Base-by-base conservation (phyloP, 202 grass and related monocot genomes). In the Saccharum hybrid region DNA sequence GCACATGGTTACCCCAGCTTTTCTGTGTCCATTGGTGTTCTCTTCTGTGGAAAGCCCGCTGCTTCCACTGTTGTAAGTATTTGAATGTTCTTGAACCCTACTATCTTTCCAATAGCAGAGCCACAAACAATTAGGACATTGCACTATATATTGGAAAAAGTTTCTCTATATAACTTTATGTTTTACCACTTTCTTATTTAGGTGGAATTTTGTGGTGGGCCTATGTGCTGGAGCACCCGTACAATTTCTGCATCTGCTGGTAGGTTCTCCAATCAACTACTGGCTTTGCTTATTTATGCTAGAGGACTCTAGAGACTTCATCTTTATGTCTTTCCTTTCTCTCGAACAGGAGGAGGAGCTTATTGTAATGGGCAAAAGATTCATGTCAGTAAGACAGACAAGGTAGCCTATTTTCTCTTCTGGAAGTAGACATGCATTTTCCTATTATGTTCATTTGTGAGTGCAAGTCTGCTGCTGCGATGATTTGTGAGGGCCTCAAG, bases 281-380 rank as follows among this genome's bases (percentile, higher is more conserved):
- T n/a, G n/a, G n/a, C n/a, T n/a, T n/a, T n/a, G n/a, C n/a, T n/a
- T n/a, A n/a, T n/a, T n/a, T n/a, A n/a, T 70, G 6, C 21, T 66
- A 54, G 28, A 81, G 57, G 57, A 76, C 10, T 73, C 16, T 14
- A 15, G 8, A 54, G 2, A 68, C 19, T 34, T 51, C 15, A 49
- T 65, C 57, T 76, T 76, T 66, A 83, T 75, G 23, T 34, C n/a
- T 83, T 42, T 84, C 13, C 13, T 83, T 83, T 76, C 19, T 88
- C 18, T 84, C 77, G 57, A 82, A 84, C 62, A 98, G 96, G 96
- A 57, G 88, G 91, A 21, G 96, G 96, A 82, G 93, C 96, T 71
- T 98, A 90, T 63, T 98, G 96, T 86, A 95, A 98, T 80, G 96
- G 96, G 52, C 87, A 95, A 87, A 98, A 88, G 87, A 83, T 98